Evolutionary conservation across 1,284 basidiomycete genomes (phyloP).

Genomic region (Ustilago curta): DNA sequence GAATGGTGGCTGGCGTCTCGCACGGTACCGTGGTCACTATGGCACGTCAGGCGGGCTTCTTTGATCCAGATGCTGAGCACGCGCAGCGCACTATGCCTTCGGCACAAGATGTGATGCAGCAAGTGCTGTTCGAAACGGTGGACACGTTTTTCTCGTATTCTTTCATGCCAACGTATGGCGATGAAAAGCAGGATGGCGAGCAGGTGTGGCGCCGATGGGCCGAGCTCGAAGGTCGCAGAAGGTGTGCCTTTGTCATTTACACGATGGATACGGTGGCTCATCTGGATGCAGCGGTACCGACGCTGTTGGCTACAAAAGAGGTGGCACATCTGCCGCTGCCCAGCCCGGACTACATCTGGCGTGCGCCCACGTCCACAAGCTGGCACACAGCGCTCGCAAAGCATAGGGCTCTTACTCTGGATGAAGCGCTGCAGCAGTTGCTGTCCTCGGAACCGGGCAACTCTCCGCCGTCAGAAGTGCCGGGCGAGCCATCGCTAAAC

Average conservation of each 20-base stretch:
- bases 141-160: constrained; percentile 50
- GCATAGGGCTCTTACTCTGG: constrained; percentile 51
- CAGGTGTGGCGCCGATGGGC: constrained; percentile 60
- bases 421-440: constrained; percentile 52
- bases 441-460: constrained; percentile 25
- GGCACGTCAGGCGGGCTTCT: constrained; percentile 60
- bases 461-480: constrained; percentile 10
- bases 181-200: constrained; percentile 43
- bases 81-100: constrained; percentile 24
- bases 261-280: constrained; percentile 58
- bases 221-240: constrained; percentile 57
- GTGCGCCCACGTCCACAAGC: constrained; percentile 42
- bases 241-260: constrained; percentile 55
- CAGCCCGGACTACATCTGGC: constrained; percentile 55
- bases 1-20: constrained; percentile 49
- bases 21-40: constrained; percentile 52
- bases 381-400: constrained; percentile 40
- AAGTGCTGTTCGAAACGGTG: constrained; percentile 38
- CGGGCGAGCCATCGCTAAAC: constrained; percentile 31
- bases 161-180: constrained; percentile 42
- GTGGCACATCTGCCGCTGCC: constrained; percentile 59
- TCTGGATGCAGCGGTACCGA: constrained; percentile 53
- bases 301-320: constrained; percentile 48
- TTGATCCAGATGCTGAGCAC: constrained; percentile 50
- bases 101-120: constrained; percentile 39